Conservation (phyloP, 1,139 yeast genomes). For the Geotrichum macrosporum region DNA sequence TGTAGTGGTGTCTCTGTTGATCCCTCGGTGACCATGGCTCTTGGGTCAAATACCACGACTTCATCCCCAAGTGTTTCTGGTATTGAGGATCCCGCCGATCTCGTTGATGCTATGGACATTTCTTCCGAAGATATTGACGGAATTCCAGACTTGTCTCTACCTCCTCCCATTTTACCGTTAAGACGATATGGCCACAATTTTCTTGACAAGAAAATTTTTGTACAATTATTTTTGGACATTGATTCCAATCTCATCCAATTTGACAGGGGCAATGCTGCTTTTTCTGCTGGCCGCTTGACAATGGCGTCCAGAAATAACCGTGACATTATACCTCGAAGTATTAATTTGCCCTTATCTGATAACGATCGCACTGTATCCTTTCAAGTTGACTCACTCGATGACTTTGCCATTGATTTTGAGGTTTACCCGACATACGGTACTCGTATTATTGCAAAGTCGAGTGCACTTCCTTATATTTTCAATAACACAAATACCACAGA, state of each 20-base stretch:
- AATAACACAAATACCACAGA: constrained; percentile 28
- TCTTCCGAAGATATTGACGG: constrained; percentile 49
- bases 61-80: constrained; percentile 15
- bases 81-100: constrained; percentile 16
- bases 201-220: constrained; percentile 78
- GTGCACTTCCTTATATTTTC: constrained; percentile 61
- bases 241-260: constrained; percentile 34
- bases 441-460: constrained; percentile 80
- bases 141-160: constrained; percentile 85
- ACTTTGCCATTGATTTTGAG: constrained; percentile 81
- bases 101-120: constrained; percentile 32
- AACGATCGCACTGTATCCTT: constrained; percentile 71
- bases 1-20: constrained; percentile 19
- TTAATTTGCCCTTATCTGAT: constrained; percentile 73
- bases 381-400: constrained; percentile 76
- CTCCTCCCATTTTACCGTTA: constrained; percentile 93
- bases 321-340: constrained; percentile 76
- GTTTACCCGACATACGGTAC: constrained; percentile 94
- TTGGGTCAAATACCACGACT: constrained; percentile 9
- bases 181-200: constrained; percentile 94
- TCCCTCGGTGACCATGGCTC: constrained; percentile 24
- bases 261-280: constrained; percentile 36
- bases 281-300: constrained; percentile 58
- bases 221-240: constrained; percentile 64
- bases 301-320: constrained; percentile 56